A percentile compares a stretch with the other conserved stretches of the same genome.
phyloP scores from a whole-genome alignment of 1,284 basidiomycete species.

The Apiotrichum gamsii region DNA sequence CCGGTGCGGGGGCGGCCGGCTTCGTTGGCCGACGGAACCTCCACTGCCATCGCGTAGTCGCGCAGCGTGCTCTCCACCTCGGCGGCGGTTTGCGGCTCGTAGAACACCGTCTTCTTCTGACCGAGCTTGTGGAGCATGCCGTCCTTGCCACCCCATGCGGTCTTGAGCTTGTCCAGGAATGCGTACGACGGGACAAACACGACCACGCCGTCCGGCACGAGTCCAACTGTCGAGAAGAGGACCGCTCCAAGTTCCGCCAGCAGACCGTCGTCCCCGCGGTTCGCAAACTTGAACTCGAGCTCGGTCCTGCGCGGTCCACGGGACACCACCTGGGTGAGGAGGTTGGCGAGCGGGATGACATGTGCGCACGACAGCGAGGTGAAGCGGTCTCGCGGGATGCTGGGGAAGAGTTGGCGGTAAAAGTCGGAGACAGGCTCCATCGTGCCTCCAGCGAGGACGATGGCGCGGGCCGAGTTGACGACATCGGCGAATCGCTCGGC shows the following conservation, averaged over 20 bases:
- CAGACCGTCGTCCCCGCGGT: conserved; percentile 61
- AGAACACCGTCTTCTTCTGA: conserved; percentile 82
- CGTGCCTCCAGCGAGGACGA: conserved; percentile 89
- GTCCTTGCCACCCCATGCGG: conserved; percentile 58
- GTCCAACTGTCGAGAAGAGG: conserved; percentile 66
- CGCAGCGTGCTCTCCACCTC: conserved; percentile 72
- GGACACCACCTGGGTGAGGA: conserved; percentile 69
- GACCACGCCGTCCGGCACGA: conserved; percentile 82
- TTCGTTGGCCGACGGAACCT: conserved; percentile 2
- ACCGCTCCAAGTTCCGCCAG: conserved; percentile 79
- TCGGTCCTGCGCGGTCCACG: conserved; percentile 69
- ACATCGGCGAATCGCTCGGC: conserved; percentile 78
- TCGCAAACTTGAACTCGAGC: conserved; percentile 77
- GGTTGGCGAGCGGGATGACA: conserved; percentile 75
- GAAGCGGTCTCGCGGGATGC: conserved; percentile 59
- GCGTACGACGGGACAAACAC: conserved; percentile 92
- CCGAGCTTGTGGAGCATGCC: conserved; percentile 60
- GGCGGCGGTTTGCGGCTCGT: conserved; percentile 71
- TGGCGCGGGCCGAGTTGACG: conserved; percentile 68
- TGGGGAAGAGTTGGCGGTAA: conserved; percentile 70
- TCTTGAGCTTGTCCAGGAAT: conserved; percentile 65
- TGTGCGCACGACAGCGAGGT: conserved; percentile 85
- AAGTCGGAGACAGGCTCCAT: conserved; percentile 98
- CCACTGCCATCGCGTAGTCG: conserved; percentile 64
- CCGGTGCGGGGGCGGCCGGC: conserved; percentile 7